Evolutionary conservation across 2,329 filamentous ascomycete genomes (phyloP).

Genomic region (Ceratocystis lukuohia): DNA sequence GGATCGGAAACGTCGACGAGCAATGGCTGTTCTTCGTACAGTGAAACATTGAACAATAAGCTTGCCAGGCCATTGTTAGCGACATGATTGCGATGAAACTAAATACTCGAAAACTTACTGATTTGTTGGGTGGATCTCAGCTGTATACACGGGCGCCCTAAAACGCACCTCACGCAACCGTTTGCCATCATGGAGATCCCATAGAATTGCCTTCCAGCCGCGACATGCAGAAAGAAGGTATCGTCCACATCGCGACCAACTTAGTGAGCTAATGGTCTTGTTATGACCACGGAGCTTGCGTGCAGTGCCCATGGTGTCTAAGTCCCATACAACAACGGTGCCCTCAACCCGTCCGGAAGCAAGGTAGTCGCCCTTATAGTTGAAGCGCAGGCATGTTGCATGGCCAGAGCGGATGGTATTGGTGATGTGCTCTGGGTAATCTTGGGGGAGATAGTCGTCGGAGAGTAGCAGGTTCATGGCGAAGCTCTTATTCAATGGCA

Average conservation of each 20-base stretch:
- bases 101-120: conserved; percentile 39
- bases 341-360: conserved; percentile 90
- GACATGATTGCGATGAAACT: not conserved
- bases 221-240: conserved; percentile 88
- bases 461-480: conserved; percentile 47
- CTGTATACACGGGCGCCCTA: conserved; percentile 86
- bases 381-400: conserved; percentile 66
- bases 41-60: conserved; percentile 72
- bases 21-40: conserved; percentile 86
- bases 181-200: conserved; percentile 65
- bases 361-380: conserved; percentile 83
- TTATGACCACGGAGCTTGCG: conserved; percentile 89
- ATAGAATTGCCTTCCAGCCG: conserved; percentile 92
- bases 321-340: conserved; percentile 88
- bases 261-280: conserved; percentile 82
- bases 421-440: conserved; percentile 82
- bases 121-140: conserved; percentile 83
- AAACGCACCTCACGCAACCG: conserved; percentile 77
- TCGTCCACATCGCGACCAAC: conserved; percentile 84
- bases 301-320: conserved; percentile 93
- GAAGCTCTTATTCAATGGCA: not conserved
- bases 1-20: conserved; percentile 66
- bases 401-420: conserved; percentile 67
- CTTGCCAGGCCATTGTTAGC: conserved; percentile 32
- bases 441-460: conserved; percentile 53